Evolutionary conservation across 2,329 filamentous ascomycete species (phyloP).

Genomic region (Sphaceloma murrayae): DNA sequence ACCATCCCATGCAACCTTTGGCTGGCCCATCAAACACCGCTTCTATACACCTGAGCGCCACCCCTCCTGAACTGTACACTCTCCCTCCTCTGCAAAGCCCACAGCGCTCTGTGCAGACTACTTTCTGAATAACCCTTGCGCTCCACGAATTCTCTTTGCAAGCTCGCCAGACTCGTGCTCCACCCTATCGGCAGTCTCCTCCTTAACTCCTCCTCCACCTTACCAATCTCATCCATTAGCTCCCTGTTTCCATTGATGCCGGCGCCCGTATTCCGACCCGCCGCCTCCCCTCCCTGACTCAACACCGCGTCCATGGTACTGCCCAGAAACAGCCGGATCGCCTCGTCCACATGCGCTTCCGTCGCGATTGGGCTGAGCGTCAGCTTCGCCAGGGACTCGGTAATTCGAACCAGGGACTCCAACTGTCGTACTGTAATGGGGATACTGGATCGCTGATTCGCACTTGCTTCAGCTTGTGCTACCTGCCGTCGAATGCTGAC

Average conservation of each 20-base stretch:
- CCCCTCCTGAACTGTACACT: conserved; percentile 74
- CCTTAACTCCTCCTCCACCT: conserved; percentile 81
- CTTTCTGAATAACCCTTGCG: conserved; percentile 83
- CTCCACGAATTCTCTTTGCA: conserved; percentile 85
- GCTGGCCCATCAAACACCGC: conserved; percentile 45
- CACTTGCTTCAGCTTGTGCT: conserved; percentile 78
- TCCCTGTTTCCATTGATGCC: conserved; percentile 70
- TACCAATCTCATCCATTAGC: conserved; percentile 78
- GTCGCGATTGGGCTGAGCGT: conserved; percentile 76
- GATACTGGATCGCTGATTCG: conserved; percentile 83
- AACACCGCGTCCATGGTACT: conserved; percentile 92
- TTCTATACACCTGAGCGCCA: conserved; percentile 64
- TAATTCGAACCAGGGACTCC: conserved; percentile 94
- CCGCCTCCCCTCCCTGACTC: conserved; percentile 27
- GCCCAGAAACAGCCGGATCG: conserved; percentile 90
- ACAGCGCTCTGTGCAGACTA: conserved; percentile 70
- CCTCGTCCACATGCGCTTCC: conserved; percentile 90
- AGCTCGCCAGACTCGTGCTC: conserved; percentile 79
- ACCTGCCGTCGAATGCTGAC: conserved; percentile 93
- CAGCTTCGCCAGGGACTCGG: conserved; percentile 88
- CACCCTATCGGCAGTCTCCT: conserved; percentile 81
- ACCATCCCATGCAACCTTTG: not conserved
- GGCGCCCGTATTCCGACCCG: conserved; percentile 59
- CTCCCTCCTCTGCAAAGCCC: conserved; percentile 78
- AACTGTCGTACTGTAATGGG: conserved; percentile 96